Base-by-base conservation (phyloP, 352 stramenopile species). In the Phytophthora constricta region DNA sequence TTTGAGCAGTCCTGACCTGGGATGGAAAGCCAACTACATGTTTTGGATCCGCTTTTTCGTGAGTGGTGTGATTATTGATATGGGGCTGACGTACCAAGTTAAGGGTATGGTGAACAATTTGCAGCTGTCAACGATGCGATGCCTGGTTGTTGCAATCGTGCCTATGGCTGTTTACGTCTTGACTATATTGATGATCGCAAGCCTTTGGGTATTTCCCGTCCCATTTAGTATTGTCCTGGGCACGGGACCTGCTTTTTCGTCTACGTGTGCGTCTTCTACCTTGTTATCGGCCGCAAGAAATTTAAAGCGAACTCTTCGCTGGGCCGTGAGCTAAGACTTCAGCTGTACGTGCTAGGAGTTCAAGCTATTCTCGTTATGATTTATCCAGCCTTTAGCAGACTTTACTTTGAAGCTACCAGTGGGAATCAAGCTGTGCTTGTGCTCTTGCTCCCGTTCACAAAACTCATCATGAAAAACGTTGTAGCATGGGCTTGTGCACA, bases 161-260 rank as follows among this genome's bases (percentile, higher is more conserved):
- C 52, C 23, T 0, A 62, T 70, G 13, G 23, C 4, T 3, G 26
- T 65, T 19, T 76, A 72, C 34, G 42, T 68, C 5, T 28, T 46
- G 13, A 67, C 55, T 2, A 50, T 65, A 4, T 4, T 81, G 0
- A 14, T 46, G 4, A 33, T 81, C 14, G 58, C 62, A 14, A 57
- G n/a, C 8, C 27, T 56, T 2, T 82, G 76, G 73, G 55, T 65
- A 3, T 79, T 80, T n/a, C 76, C 70, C 2, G 65, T 82, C 5
- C 78, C 78, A 1, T 84, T 84, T 49, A 56, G 58, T 26, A 62
- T 68, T 39, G 52, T 68, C 28, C 5, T 75, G 9, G 39, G 62
- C 10, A 60, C 62, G 51, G 20, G 4, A 62, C 68, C 16, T 58
- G 45, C 20, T 57, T 62, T 16, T 5, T 23, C 14, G 31, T 68